Conservation (phyloP, 2,329 filamentous ascomycete species). For the Grosmannia clavigera region DNA sequence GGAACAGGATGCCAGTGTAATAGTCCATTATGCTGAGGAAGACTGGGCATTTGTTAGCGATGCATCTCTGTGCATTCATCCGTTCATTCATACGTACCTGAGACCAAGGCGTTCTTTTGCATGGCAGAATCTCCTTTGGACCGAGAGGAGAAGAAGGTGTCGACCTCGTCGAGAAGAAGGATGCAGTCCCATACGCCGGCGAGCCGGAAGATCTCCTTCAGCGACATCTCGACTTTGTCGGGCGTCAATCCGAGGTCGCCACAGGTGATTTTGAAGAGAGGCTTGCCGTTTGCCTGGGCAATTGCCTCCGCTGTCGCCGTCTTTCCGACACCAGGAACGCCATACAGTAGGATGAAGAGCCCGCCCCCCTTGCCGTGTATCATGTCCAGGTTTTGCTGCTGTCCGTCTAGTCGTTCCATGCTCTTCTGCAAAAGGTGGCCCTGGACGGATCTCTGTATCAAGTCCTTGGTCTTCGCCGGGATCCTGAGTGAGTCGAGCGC, state of each 20-base stretch:
- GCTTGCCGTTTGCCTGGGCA: conserved; percentile 27
- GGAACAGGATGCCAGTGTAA: conserved; percentile 33
- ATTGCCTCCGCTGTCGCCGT: conserved; percentile 29
- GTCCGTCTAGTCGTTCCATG: neutral
- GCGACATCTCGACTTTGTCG: conserved; percentile 16
- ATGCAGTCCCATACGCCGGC: conserved; percentile 14
- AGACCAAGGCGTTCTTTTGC: conserved; percentile 22
- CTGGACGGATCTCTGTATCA: conserved; percentile 10
- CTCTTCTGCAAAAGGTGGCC: neutral
- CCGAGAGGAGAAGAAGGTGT: conserved; percentile 14
- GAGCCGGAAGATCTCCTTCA: conserved; percentile 15
- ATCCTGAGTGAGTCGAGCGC: neutral
- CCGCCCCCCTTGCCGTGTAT: conserved; percentile 25
- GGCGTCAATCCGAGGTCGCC: conserved; percentile 33
- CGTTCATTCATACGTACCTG: conserved; percentile 5
- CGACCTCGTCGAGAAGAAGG: conserved; percentile 15
- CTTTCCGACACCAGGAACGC: conserved; percentile 36
- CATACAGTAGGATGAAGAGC: conserved; percentile 31
- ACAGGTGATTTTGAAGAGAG: conserved; percentile 35
- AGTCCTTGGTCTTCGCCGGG: conserved; percentile 9
- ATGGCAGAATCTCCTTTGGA: conserved; percentile 13
- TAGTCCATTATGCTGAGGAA: conserved; percentile 35
- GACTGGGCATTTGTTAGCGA: conserved; percentile 16
- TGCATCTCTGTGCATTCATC: neutral
- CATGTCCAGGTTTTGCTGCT: conserved; percentile 22